Percentiles rank a stretch among this genome's conserved stretches.
Evolutionary conservation across 345 rosid species (phyloP).

Genomic region (Kandelia obovata): DNA sequence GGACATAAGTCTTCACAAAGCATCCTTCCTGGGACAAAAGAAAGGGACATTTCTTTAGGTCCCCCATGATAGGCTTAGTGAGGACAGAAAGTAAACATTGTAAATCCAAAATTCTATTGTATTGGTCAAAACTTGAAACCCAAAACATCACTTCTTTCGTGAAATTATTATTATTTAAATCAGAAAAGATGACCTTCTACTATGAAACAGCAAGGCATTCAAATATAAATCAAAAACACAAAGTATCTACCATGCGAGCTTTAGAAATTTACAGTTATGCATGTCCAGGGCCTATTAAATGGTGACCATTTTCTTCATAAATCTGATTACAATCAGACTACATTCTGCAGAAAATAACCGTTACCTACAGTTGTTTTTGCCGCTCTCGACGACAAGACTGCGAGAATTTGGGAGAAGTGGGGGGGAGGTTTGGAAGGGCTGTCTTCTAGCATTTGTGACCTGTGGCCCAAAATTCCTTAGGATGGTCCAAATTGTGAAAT

Average conservation of each 20-base stretch:
- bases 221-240: conserved; percentile 5
- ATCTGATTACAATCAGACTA: conserved; percentile 1
- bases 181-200: background rate
- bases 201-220: background rate
- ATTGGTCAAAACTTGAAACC: conserved; percentile 16
- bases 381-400: conserved; percentile 39
- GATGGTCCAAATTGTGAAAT: too few relatives aligned
- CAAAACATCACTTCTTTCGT: background rate
- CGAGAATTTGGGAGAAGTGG: conserved; percentile 61
- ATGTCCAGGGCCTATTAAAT: background rate
- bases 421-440: conserved; percentile 66
- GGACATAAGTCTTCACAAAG: too few relatives aligned
- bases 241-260: background rate
- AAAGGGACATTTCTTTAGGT: conserved; percentile 12
- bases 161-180: too few relatives aligned
- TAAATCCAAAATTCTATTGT: conserved; percentile 15
- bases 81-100: conserved; percentile 10
- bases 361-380: conserved; percentile 42
- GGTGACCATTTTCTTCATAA: conserved; percentile 1
- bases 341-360: background rate
- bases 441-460: conserved; percentile 53
- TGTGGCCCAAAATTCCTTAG: too few relatives aligned
- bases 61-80: conserved; percentile 8
- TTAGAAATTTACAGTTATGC: conserved; percentile 17
- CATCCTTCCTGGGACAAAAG: background rate